phyloP scores from a whole-genome alignment of 495 filamentous ascomycete species.

The Xanthoparmelia taractica region DNA sequence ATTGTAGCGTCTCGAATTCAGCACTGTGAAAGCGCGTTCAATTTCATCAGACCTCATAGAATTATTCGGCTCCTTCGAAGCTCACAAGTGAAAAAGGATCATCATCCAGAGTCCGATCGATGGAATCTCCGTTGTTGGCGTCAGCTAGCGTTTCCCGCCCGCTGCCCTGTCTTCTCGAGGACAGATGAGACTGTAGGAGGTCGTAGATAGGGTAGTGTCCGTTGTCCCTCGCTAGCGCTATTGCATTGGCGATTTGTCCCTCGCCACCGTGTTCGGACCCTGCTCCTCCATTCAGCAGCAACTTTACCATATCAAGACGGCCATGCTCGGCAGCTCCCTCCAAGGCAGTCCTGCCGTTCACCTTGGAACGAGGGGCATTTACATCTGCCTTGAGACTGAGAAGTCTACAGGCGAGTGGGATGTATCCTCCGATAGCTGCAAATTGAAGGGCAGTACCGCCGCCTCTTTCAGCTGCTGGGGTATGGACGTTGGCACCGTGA shows the following conservation, averaged over 20 bases:
- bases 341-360: conserved; percentile 35
- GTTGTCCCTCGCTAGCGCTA: not conserved
- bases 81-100: too few relatives aligned
- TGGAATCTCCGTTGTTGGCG: not conserved
- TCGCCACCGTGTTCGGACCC: not conserved
- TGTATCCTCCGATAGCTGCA: conserved; percentile 25
- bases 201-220: not conserved
- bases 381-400: conserved; percentile 26
- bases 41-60: too few relatives aligned
- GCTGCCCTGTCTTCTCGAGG: not conserved
- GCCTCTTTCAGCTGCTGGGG: conserved; percentile 17
- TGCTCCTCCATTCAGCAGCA: conserved; percentile 33
- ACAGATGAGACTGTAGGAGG: not conserved
- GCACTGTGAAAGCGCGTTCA: too few relatives aligned
- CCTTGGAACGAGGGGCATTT: conserved; percentile 28
- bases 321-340: conserved; percentile 39
- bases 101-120: too few relatives aligned
- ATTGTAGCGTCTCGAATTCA: too few relatives aligned
- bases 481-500: conserved; percentile 30
- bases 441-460: conserved; percentile 29
- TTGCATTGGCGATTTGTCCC: not conserved
- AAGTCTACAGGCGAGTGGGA: conserved; percentile 24
- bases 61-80: too few relatives aligned
- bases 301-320: conserved; percentile 39
- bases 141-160: not conserved